Percentiles rank a stretch among this genome's conserved stretches.
Evolutionary conservation across 345 rosid genomes (phyloP).

Genomic region (Carallia brachiata): DNA sequence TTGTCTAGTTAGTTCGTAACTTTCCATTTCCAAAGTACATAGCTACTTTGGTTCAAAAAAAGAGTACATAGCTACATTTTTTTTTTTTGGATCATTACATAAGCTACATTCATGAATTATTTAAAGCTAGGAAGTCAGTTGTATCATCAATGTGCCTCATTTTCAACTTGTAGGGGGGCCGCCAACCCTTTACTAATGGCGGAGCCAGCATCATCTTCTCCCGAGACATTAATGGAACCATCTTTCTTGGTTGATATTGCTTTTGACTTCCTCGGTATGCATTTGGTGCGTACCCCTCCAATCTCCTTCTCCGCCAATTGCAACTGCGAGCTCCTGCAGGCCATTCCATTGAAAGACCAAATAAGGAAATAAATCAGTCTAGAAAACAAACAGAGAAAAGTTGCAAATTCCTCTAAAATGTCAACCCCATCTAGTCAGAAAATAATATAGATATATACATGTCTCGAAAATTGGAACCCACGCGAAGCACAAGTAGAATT

Average conservation of each 20-base stretch:
- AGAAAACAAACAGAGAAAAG: not conserved
- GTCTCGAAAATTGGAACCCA: not conserved
- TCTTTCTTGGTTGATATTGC: constrained; percentile 35
- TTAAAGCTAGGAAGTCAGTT: not conserved
- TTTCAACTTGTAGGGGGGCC: not conserved
- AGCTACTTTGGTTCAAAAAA: too few species aligned
- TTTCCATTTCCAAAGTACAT: too few species aligned
- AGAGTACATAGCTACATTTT: too few species aligned
- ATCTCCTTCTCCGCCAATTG: constrained; percentile 35
- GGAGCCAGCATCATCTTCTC: not conserved
- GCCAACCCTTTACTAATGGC: not conserved
- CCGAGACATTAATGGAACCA: constrained; percentile 3
- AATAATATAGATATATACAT: not conserved
- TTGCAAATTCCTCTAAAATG: not conserved
- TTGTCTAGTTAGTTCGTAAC: too few species aligned
- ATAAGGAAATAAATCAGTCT: not conserved
- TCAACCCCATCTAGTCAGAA: not conserved
- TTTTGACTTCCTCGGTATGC: constrained; percentile 48
- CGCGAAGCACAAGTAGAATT: not conserved
- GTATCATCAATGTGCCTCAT: not conserved
- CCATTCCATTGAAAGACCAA: not conserved
- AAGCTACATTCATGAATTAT: constrained; percentile 6
- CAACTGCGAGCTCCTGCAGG: constrained; percentile 44
- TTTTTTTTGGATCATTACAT: not conserved
- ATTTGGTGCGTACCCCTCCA: constrained; percentile 38